Percentiles rank a stretch among this genome's conserved stretches.
Evolutionary conservation across 192 early-diverging fungal genomes (phyloP).

Genomic region (Umbelopsis vinacea): DNA sequence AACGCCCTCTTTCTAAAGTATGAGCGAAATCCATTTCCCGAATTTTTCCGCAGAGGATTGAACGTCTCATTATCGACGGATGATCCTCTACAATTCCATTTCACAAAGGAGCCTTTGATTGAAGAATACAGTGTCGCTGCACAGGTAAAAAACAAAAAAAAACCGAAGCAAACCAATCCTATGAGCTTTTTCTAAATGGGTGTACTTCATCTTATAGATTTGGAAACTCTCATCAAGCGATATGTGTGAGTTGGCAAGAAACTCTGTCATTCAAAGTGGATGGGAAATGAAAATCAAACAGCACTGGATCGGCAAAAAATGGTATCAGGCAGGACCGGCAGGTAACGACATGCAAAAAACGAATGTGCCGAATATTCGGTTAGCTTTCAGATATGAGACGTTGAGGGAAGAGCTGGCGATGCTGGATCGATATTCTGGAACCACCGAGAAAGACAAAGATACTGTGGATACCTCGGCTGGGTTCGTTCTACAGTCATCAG

Average conservation of each 20-base stretch:
- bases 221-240: conserved; percentile 85
- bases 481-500: no score
- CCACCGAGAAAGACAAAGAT: not conserved
- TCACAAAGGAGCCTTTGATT: conserved; percentile 92
- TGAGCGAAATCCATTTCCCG: conserved; percentile 86
- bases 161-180: not conserved
- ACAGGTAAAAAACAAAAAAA: conserved; percentile 52
- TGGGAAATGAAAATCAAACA: conserved; percentile 85
- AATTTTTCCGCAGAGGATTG: conserved; percentile 86
- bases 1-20: conserved; percentile 90
- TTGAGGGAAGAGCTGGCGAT: conserved; percentile 73
- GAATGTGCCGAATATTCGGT: conserved; percentile 84
- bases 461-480: not conserved
- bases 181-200: not conserved
- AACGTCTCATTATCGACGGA: conserved; percentile 89
- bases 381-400: conserved; percentile 80
- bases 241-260: conserved; percentile 91
- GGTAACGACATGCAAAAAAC: conserved; percentile 88
- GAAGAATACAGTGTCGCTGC: conserved; percentile 93
- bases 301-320: conserved; percentile 83
- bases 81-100: conserved; percentile 94
- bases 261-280: conserved; percentile 84
- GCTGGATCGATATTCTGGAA: conserved; percentile 32
- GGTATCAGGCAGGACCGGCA: conserved; percentile 72
- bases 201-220: conserved; percentile 53